Conservation (phyloP, 257 asterid species). For the Gardenia jasminoides region DNA sequence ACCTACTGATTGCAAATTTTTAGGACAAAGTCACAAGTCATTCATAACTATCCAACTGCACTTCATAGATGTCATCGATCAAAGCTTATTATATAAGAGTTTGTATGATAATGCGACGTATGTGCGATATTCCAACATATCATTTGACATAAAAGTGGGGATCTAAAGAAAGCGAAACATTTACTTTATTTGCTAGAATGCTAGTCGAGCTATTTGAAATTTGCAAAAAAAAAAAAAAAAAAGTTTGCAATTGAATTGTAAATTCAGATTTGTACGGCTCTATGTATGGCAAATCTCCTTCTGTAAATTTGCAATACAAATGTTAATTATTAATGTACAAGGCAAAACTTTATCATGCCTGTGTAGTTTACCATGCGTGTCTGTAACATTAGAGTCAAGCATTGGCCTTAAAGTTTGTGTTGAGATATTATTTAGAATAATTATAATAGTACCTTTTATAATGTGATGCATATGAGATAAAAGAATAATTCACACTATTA, state of each 20-base stretch:
- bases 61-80: background rate
- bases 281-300: too few species aligned
- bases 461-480: background rate
- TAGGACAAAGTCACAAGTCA: background rate
- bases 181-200: background rate
- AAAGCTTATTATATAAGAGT: background rate
- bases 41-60: background rate
- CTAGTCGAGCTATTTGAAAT: background rate
- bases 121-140: background rate
- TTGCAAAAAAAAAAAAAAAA: background rate
- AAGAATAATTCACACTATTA: too few species aligned
- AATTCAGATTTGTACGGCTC: too few species aligned
- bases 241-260: background rate
- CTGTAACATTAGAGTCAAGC: too few species aligned
- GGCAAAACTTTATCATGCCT: too few species aligned
- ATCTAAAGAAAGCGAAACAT: background rate
- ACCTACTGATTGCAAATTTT: background rate
- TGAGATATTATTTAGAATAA: too few species aligned
- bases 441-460: too few species aligned
- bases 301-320: too few species aligned
- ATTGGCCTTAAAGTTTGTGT: too few species aligned
- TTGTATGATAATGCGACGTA: background rate
- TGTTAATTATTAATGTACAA: too few species aligned
- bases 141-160: background rate
- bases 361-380: too few species aligned